Conservation (phyloP, 2,329 filamentous ascomycete genomes). For the Plectosphaerella sp. region DNA sequence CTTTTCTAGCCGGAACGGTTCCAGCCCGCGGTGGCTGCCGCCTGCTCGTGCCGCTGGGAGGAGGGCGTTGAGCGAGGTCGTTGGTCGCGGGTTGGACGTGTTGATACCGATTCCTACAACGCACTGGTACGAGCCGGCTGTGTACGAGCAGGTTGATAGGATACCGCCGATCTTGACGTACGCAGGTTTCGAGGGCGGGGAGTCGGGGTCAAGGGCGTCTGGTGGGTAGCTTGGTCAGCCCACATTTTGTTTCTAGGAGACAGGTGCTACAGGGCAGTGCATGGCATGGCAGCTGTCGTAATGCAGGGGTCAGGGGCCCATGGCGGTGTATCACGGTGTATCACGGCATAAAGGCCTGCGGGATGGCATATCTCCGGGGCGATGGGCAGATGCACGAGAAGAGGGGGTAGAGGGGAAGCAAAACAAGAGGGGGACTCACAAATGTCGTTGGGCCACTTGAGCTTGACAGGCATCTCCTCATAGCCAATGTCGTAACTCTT, state of each 20-base stretch:
- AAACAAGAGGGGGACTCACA: constrained; percentile 41
- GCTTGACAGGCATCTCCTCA: constrained; percentile 67
- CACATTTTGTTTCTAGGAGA: not conserved
- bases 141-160: constrained; percentile 83
- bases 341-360: too few relatives aligned
- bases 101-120: constrained; percentile 87
- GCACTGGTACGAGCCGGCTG: constrained; percentile 71
- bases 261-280: not conserved
- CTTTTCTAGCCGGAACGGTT: constrained; percentile 67
- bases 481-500: constrained; percentile 76
- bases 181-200: constrained; percentile 34
- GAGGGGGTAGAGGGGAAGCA: constrained; percentile 21
- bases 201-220: constrained; percentile 63
- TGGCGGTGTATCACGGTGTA: too few relatives aligned
- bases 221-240: not conserved
- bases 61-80: constrained; percentile 78
- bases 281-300: not conserved
- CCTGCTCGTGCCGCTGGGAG: constrained; percentile 42
- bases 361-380: too few relatives aligned
- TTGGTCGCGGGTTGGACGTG: constrained; percentile 76
- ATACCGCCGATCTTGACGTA: constrained; percentile 94
- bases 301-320: too few relatives aligned
- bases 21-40: constrained; percentile 20
- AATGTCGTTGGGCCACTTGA: constrained; percentile 99
- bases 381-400: too few relatives aligned